Base-by-base conservation (phyloP, 345 rosid genomes). In the Dipteronia dyeriana region DNA sequence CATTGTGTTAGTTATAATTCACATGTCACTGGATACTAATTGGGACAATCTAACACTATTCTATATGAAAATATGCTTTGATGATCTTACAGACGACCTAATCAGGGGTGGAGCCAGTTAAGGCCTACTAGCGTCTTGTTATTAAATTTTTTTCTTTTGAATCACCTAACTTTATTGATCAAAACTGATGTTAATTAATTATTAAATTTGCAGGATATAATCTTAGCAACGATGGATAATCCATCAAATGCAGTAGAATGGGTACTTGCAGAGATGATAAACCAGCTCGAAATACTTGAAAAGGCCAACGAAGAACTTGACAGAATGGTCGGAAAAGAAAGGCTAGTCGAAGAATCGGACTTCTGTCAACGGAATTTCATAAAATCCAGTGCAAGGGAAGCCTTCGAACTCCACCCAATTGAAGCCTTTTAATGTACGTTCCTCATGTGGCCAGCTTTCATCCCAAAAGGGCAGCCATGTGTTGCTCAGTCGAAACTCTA, bases 391-490 rank as follows among this genome's bases (percentile, higher is more conserved):
- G 84, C 82, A 14, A 85, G 78, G 70, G 93, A 89, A 5, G 82
- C 90, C 0, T 89, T 86, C 54, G 71, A 91, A 51, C 79, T 87
- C 61, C 93, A 87, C n/a, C 93, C 90, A 0, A 73, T 85, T 0
- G 82, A 86, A 0, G 78, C 87, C 0, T 90, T 90, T 90, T 76
- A 86, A 83, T 34, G 76, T n/a, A n/a, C n/a, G n/a, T 78, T 45
- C 89, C 93, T 31, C 93, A 87, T 23, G 84, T 82, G 22, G 74
- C 88, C 0, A 49, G 38, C 0, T 79, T 84, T 83, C 63, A 89
- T 89, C 76, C 91, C 91, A 5, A 87, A 89, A 39, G 92, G 87
- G 11, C 34, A 86, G 87, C 22, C 88, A 86, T 19, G 73, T 82
- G 1, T 2, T 87, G 16, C 75, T 89, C 0, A 81, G 87, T 62